phyloP scores from a whole-genome alignment of 495 filamentous ascomycete species.

The Aspergillus cavernicola region DNA sequence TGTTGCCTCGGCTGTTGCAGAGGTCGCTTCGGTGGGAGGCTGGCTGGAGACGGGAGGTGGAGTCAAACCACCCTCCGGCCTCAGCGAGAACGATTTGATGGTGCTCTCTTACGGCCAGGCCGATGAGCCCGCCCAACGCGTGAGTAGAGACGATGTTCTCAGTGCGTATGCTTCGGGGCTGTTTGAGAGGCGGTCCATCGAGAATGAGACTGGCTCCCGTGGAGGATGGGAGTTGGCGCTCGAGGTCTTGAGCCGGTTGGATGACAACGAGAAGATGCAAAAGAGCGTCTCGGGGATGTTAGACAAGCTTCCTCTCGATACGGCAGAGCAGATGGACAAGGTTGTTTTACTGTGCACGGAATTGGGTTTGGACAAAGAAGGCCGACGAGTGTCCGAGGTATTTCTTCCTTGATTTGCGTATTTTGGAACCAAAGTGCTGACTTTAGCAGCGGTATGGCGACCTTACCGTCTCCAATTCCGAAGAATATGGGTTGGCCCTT shows the following conservation, averaged over 20 bases:
- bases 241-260: constrained; percentile 68
- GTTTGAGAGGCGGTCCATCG: constrained; percentile 39
- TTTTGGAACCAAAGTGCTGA: not conserved
- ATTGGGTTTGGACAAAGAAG: constrained; percentile 66
- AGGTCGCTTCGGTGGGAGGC: constrained; percentile 67
- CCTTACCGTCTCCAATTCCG: constrained; percentile 56
- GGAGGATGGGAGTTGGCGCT: constrained; percentile 88
- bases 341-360: constrained; percentile 66
- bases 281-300: constrained; percentile 66
- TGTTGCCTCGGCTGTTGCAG: constrained; percentile 69
- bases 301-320: constrained; percentile 58
- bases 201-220: constrained; percentile 36
- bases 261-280: constrained; percentile 59
- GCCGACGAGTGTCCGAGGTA: constrained; percentile 72
- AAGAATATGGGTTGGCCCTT: constrained; percentile 75
- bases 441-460: constrained; percentile 69
- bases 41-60: constrained; percentile 55
- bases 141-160: constrained; percentile 65
- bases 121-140: constrained; percentile 9
- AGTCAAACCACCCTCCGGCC: constrained; percentile 31
- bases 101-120: constrained; percentile 53
- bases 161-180: constrained; percentile 63
- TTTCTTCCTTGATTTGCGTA: constrained; percentile 1
- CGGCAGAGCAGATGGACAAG: constrained; percentile 65
- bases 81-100: constrained; percentile 59